Conservation (phyloP, 1,284 basidiomycete genomes). For the Exobasidium cylindrosporum region DNA sequence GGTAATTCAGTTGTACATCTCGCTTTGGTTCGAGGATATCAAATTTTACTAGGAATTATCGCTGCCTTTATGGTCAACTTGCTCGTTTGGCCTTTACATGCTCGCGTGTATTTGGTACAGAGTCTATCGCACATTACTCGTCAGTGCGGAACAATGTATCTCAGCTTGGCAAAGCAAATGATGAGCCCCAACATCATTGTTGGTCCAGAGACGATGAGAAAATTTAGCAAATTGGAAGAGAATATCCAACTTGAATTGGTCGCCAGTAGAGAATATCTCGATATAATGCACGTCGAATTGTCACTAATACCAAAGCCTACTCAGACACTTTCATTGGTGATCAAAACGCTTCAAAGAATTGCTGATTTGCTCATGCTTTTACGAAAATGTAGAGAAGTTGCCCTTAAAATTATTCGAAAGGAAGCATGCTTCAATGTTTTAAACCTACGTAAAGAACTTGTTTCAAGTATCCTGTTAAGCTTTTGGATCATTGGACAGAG, state of each 20-base stretch:
- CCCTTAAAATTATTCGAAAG: slow-evolving; percentile 46
- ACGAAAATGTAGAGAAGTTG: slow-evolving; percentile 55
- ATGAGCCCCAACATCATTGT: slow-evolving; percentile 16
- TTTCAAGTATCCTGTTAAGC: slow-evolving; percentile 57
- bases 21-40: slow-evolving; percentile 39
- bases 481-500: slow-evolving; percentile 58
- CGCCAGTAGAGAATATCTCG: slow-evolving; percentile 55
- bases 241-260: slow-evolving; percentile 51
- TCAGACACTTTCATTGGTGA: slow-evolving; percentile 55
- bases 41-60: slow-evolving; percentile 47
- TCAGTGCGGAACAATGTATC: slow-evolving; percentile 39
- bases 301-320: slow-evolving; percentile 59
- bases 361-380: slow-evolving; percentile 57
- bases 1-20: slow-evolving; percentile 20
- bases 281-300: slow-evolving; percentile 53
- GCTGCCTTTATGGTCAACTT: slow-evolving; percentile 46
- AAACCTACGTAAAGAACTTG: slow-evolving; percentile 58
- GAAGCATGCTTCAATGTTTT: slow-evolving; percentile 59
- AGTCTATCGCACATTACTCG: slow-evolving; percentile 28
- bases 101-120: slow-evolving; percentile 34
- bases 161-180: slow-evolving; percentile 46
- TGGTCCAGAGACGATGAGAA: slow-evolving; percentile 19
- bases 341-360: slow-evolving; percentile 55
- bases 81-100: slow-evolving; percentile 48
- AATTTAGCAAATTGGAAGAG: slow-evolving; percentile 40